These are phyloP conservation scores for Myochromella boudieri DNA, from an alignment of 768 basidiomycete species.

Conservation along the genomic window DNA sequence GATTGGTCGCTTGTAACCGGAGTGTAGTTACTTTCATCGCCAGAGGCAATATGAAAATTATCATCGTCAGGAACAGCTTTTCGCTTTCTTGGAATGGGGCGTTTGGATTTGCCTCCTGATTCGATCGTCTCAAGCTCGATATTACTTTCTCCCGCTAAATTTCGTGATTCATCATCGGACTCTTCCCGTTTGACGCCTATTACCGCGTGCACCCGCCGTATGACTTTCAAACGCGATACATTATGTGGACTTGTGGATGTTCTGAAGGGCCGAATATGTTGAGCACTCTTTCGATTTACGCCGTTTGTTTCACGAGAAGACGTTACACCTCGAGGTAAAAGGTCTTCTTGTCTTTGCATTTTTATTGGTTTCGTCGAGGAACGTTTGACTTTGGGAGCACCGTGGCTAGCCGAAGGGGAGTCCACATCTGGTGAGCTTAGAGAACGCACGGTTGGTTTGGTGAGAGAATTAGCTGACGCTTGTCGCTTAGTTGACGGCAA, in stretches of 20 bases:
- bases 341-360: no score
- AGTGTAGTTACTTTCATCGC: conserved; percentile 6
- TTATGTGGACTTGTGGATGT: no score
- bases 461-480: conserved; percentile 27
- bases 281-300: neutral
- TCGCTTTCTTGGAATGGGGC: conserved; percentile 8
- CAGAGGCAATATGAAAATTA: conserved; percentile 4
- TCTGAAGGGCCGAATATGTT: no score
- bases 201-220: conserved; percentile 68
- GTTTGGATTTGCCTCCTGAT: neutral
- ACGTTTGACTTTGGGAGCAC: conserved; percentile 12
- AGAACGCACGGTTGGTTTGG: conserved; percentile 22
- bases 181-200: conserved; percentile 67
- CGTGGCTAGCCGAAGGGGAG: conserved; percentile 19
- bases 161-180: conserved; percentile 20
- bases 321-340: conserved; percentile 2
- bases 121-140: neutral
- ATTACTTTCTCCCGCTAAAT: conserved; percentile 1
- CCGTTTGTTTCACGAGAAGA: neutral
- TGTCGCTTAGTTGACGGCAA: conserved; percentile 29
- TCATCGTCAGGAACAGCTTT: conserved; percentile 7
- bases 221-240: conserved; percentile 33
- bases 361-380: no score
- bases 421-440: conserved; percentile 24
- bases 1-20: conserved; percentile 7